Percentiles rank a stretch among this genome's conserved stretches.
These are phyloP conservation scores for Venturia oleaginea DNA, from an alignment of 2,329 filamentous ascomycete species.

Conservation along the genomic window DNA sequence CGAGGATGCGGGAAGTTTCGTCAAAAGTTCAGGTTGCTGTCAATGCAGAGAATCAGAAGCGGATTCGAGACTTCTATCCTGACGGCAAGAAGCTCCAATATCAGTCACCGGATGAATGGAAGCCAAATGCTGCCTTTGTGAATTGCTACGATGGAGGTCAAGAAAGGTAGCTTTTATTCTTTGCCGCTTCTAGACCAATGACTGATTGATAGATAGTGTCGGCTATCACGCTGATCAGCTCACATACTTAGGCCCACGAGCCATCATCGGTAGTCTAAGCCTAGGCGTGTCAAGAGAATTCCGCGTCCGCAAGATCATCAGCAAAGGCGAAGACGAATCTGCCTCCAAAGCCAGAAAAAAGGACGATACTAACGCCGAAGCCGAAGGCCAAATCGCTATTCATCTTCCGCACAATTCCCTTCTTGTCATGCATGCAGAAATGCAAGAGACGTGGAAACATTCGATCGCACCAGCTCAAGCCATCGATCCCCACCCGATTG, in stretches of 20 bases:
- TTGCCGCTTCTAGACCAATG: background rate
- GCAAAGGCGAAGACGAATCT: constrained; percentile 25
- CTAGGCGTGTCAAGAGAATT: constrained; percentile 92
- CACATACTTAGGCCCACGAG: constrained; percentile 81
- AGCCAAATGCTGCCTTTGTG: constrained; percentile 83
- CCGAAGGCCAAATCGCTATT: constrained; percentile 79
- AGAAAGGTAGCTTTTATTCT: constrained; percentile 40
- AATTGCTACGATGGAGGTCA: constrained; percentile 83
- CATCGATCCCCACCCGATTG: constrained; percentile 76
- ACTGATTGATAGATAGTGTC: constrained; percentile 40
- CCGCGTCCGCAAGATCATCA: constrained; percentile 67
- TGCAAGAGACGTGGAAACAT: constrained; percentile 98
- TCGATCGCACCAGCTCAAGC: constrained; percentile 63
- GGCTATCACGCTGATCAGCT: constrained; percentile 91
- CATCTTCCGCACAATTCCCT: constrained; percentile 92
- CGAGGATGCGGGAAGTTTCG: constrained; percentile 62
- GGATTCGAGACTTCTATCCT: constrained; percentile 61
- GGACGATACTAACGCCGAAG: constrained; percentile 41
- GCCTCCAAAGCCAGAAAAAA: constrained; percentile 24
- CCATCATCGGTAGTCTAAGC: constrained; percentile 82
- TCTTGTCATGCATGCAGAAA: constrained; percentile 92
- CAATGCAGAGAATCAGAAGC: constrained; percentile 63
- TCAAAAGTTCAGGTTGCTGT: constrained; percentile 63
- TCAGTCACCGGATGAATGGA: constrained; percentile 66
- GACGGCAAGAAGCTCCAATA: constrained; percentile 63